Base-by-base conservation (phyloP, 768 basidiomycete species). In the Hypsizygus marmoreus region DNA sequence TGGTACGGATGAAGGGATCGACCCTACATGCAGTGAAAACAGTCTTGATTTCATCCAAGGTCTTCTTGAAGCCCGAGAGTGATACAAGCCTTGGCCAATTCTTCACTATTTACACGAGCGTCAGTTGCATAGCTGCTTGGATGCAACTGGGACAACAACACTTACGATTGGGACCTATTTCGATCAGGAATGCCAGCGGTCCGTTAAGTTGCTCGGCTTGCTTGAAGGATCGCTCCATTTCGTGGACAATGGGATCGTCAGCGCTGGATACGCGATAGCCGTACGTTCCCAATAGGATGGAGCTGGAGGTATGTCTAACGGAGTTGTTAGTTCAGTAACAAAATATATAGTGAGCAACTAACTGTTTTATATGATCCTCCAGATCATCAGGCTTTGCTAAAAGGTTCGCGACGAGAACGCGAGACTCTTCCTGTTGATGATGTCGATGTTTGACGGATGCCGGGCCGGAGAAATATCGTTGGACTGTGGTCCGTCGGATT, bases 351-450 rank as follows among this genome's bases (percentile, higher is more conserved):
- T 40, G 24, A 19, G 23, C 14, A 6, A 40, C 38, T 6, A 11
- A 47, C 45, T 40, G 31, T 11, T 47, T 34, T 12, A 47, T 34
- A 38, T 40, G 45, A 24, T 34, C 13, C 38, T 28, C 17, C 13
- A 47, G 45, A 28, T 47, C 23, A 47, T 40, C 32, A 3, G 26
- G 43, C 37, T 22, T 36, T n/a, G 28, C 16, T 12, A 36, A 31
- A 48, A 48, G 24, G 12, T 48, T 48, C 8, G 20, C 11, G 19
- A 48, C 31, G 19, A 48, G 20, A 34, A 48, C 7, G 31, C 33
- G 47, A 12, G 40, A 48, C 33, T 48, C 47, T 42, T 48, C 40
- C 16, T 48, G 40, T 42, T 48, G 47, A 36, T 48, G 31, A 35
- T 48, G 37, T 14, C 34, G 40, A 48, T 48, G 47, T 42, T 48